Conservation (phyloP, 2,329 filamentous ascomycete species). For the Bisporella sp. region DNA sequence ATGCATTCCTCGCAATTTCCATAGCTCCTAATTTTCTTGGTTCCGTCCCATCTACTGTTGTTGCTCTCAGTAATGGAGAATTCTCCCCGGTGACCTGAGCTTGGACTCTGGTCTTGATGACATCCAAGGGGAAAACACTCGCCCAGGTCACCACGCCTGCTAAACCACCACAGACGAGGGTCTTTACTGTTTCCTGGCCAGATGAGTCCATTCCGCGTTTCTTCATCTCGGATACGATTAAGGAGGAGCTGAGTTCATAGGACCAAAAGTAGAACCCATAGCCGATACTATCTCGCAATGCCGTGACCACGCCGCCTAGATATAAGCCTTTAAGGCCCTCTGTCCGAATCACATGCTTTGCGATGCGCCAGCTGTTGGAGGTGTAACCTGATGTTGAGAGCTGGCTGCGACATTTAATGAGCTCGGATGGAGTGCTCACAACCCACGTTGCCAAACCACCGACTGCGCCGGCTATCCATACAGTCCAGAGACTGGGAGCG, state of each 20-base stretch:
- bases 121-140: slow-evolving; percentile 84
- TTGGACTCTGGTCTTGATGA: slow-evolving; percentile 90
- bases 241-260: slow-evolving; percentile 68
- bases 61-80: slow-evolving; percentile 27
- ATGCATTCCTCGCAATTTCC: slow-evolving; percentile 59
- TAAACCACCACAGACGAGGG: slow-evolving; percentile 77
- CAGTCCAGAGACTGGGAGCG: slow-evolving; percentile 50
- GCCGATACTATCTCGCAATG: slow-evolving; percentile 77
- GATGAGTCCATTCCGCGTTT: slow-evolving; percentile 21
- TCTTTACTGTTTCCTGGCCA: slow-evolving; percentile 48
- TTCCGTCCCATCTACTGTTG: slow-evolving; percentile 12
- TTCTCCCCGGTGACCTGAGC: slow-evolving; percentile 45
- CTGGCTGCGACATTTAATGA: slow-evolving; percentile 85
- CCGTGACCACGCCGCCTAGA: slow-evolving; percentile 73
- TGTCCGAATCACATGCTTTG: slow-evolving; percentile 49
- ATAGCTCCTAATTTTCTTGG: slow-evolving; percentile 41
- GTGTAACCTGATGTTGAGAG: slow-evolving; percentile 36
- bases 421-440: slow-evolving; percentile 81
- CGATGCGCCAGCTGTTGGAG: slow-evolving; percentile 44
- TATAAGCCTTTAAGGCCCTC: slow-evolving; percentile 68
- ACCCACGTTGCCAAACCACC: slow-evolving; percentile 82
- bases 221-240: slow-evolving; percentile 32
- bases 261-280: slow-evolving; percentile 98
- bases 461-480: slow-evolving; percentile 72
- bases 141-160: slow-evolving; percentile 86